Percentiles rank a stretch among this genome's conserved stretches.
Evolutionary conservation across 768 basidiomycete genomes (phyloP).

Genomic region (Tephrocybe sp.): DNA sequence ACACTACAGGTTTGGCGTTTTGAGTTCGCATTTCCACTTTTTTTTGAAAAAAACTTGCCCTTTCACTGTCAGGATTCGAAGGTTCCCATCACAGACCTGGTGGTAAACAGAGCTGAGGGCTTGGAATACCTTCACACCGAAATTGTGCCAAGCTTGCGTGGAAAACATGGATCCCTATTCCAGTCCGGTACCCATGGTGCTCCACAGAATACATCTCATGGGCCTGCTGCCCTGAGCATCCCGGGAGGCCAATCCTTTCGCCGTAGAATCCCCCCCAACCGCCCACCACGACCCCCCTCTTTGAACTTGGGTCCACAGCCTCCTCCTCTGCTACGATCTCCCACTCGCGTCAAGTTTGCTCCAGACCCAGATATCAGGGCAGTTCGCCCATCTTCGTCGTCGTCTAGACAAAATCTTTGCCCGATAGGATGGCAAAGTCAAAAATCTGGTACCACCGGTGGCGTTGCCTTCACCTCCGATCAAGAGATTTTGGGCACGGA

Average conservation of each 20-base stretch:
- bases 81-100: neutral
- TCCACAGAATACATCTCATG: conserved; percentile 22
- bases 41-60: neutral
- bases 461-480: neutral
- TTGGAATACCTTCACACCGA: neutral
- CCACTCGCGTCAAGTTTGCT: conserved; percentile 23
- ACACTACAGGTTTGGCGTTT: conserved; percentile 1
- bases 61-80: conserved; percentile 1
- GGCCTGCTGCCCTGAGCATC: conserved; percentile 19
- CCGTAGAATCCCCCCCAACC: conserved; percentile 11
- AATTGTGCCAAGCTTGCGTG: conserved; percentile 5
- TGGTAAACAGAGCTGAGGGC: neutral
- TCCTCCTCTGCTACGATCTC: conserved; percentile 12
- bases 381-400: conserved; percentile 2
- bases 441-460: neutral
- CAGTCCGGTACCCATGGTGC: conserved; percentile 19
- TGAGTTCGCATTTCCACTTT: no score
- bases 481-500: neutral
- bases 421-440: neutral
- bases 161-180: conserved; percentile 13
- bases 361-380: conserved; percentile 9
- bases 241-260: neutral
- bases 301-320: conserved; percentile 19
- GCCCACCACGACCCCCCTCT: conserved; percentile 31
- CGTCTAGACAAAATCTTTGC: neutral